phyloP scores from a whole-genome alignment of 495 filamentous ascomycete genomes.

The Neurospora sp. region DNA sequence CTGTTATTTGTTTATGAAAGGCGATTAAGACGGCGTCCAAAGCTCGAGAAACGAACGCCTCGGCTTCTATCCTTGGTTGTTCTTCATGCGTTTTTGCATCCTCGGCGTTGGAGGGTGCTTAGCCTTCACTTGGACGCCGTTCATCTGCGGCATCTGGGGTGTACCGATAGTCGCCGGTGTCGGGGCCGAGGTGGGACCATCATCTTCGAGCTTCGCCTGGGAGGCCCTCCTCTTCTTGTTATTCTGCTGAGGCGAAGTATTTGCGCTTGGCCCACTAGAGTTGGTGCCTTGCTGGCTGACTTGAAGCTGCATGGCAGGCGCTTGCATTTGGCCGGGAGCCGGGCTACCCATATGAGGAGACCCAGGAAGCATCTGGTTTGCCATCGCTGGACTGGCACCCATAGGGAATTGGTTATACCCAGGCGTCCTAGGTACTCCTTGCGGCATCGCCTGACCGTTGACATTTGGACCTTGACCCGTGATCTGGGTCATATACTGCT shows the following conservation, averaged over 20 bases:
- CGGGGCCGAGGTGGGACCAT: constrained; percentile 38
- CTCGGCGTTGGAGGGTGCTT: constrained; percentile 39
- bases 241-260: constrained; percentile 71
- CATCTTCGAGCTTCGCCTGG: constrained; percentile 65
- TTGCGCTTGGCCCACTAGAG: constrained; percentile 66
- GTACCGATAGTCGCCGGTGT: constrained; percentile 30
- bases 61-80: constrained; percentile 18
- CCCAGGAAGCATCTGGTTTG: constrained; percentile 47
- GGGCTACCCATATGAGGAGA: constrained; percentile 49
- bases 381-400: constrained; percentile 43
- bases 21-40: not conserved
- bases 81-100: constrained; percentile 36
- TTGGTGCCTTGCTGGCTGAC: constrained; percentile 63
- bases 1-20: not conserved
- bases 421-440: constrained; percentile 35
- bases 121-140: constrained; percentile 29
- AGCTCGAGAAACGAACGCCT: not conserved
- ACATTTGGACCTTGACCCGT: constrained; percentile 20
- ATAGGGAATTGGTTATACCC: constrained; percentile 41
- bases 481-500: constrained; percentile 44
- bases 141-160: constrained; percentile 37
- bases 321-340: constrained; percentile 49
- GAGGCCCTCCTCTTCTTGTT: constrained; percentile 71
- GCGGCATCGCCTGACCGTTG: constrained; percentile 34
- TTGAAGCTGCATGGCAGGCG: constrained; percentile 59